Base-by-base conservation (phyloP, 441 rosid species). In the Capsella rubella region DNA sequence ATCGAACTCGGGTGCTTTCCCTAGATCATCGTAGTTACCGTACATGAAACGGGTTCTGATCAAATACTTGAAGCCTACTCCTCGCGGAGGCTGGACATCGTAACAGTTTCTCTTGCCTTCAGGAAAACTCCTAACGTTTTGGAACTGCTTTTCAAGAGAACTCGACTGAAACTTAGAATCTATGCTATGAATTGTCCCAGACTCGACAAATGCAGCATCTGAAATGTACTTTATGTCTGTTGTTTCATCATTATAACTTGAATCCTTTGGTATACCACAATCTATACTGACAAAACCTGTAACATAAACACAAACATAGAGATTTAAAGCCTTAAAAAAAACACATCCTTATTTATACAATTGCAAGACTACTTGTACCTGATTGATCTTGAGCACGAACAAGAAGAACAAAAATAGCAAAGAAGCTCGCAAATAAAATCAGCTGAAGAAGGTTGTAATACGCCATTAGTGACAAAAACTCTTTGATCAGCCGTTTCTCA, bases 61-160 rank as follows among this genome's bases (percentile, higher is more conserved):
- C 67, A 87, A 10, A 49, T 82, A 83, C 42, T 76, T 65, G 71
- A 28, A 65, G 15, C 73, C 72, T 60, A 60, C 75, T 2, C 81
- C 84, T 0, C 16, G 47, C 0, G 63, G 60, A 12, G 82, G 82
- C 71, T 59, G 40, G 0, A 83, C 66, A 11, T 74, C 77, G 71
- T 80, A 87, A 45, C 90, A 87, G 50, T 79, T 87, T 72, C 81
- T 71, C 40, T 46, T 75, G 10, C 82, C 86, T 11, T 84, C 73
- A 14, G 86, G 86, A 43, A 84, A 84, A 51, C 78, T 77, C 70
- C 87, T 69, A 31, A 85, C 53, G 51, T 18, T 80, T 32, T 71
- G 37, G 10, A 69, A 74, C 47, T 73, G 83, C 16, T 49, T 58
- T 10, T 56, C 72, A 3, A 35, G 54, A 14, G 16, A 43, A 61